Conservation (phyloP, 495 filamentous ascomycete genomes). For the Neurospora sp. region DNA sequence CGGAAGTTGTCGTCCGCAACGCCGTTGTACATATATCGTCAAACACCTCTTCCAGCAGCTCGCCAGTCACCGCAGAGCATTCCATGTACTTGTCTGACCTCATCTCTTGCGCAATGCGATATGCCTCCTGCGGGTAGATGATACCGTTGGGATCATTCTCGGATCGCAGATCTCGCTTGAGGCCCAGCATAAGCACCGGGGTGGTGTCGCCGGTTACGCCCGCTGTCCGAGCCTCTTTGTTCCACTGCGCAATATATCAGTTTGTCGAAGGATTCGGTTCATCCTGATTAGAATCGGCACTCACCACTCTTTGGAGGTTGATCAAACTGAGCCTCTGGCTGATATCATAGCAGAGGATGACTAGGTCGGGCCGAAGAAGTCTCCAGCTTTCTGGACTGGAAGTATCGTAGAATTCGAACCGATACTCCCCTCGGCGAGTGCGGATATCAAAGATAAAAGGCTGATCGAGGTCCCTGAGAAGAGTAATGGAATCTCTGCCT, state of each 20-base stretch:
- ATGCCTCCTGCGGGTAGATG: constrained; percentile 64
- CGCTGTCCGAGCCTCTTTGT: constrained; percentile 49
- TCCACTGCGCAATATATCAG: constrained; percentile 44
- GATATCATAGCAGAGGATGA: constrained; percentile 77
- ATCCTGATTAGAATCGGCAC: constrained; percentile 13
- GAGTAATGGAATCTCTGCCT: constrained; percentile 32
- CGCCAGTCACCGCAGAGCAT: constrained; percentile 81
- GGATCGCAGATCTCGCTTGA: constrained; percentile 70
- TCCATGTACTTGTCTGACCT: constrained; percentile 82
- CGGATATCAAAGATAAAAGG: constrained; percentile 74
- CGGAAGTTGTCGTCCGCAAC: constrained; percentile 43
- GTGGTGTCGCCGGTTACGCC: constrained; percentile 50
- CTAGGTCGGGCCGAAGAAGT: constrained; percentile 57
- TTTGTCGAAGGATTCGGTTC: constrained; percentile 2
- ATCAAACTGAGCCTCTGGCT: constrained; percentile 53
- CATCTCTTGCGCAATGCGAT: constrained; percentile 69
- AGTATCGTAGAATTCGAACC: constrained; percentile 73
- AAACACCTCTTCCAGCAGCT: constrained; percentile 60
- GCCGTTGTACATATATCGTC: constrained; percentile 71
- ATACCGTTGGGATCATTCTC: constrained; percentile 53
- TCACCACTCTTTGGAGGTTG: constrained; percentile 48
- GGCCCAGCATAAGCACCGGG: constrained; percentile 67
- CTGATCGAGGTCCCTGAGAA: constrained; percentile 67
- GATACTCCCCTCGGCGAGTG: constrained; percentile 48
- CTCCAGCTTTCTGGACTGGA: constrained; percentile 65